Base-by-base conservation (phyloP, 352 stramenopile genomes). In the Phytophthora aleatoria region DNA sequence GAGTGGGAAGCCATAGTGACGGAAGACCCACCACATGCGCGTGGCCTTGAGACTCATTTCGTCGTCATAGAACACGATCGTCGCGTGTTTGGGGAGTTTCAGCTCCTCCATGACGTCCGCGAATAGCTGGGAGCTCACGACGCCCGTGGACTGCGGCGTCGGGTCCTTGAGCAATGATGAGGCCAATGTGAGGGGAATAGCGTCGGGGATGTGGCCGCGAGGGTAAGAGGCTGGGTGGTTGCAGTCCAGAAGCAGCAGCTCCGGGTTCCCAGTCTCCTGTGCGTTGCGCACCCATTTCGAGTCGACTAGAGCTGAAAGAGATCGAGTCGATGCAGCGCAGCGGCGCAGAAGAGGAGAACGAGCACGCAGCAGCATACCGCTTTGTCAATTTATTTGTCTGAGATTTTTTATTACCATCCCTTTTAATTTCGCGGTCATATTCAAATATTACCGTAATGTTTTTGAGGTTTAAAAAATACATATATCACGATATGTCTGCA, bases 51-150 rank as follows among this genome's bases (percentile, higher is more conserved):
- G 71, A 50, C 83, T 85, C 43, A 85, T 73, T 27, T 88, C 69
- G 43, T 94, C 83, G 60, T 92, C 85, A 64, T 94, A 94, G 50
- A 94, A 90, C 13, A 94, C 83, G 15, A 94, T 56, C 41, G 79
- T 90, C 20, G 69, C 74, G 47, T 87, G 69, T 11, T 66, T 68
- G 7, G 79, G 66, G 27, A 91, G 60, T 15, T 76, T 59, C 38
- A 92, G 35, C 24, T 71, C 56, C 31, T 85, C 70, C 16, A 89
- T 24, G 3, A 84, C 39, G 42, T 81, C 64, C 30, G 60, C 16
- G 61, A 91, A 90, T 44, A 83, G 64, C 16, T 67, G 33, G 26
- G 69, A 9, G 33, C 66, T 76, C 30, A 90, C 69, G 44, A 89
- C 74, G 12, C 76, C 71, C 9, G 74, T 89, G 28, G 74, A 53